Conservation (phyloP, 2,329 filamentous ascomycete genomes). For the Emmonsia crescens region DNA sequence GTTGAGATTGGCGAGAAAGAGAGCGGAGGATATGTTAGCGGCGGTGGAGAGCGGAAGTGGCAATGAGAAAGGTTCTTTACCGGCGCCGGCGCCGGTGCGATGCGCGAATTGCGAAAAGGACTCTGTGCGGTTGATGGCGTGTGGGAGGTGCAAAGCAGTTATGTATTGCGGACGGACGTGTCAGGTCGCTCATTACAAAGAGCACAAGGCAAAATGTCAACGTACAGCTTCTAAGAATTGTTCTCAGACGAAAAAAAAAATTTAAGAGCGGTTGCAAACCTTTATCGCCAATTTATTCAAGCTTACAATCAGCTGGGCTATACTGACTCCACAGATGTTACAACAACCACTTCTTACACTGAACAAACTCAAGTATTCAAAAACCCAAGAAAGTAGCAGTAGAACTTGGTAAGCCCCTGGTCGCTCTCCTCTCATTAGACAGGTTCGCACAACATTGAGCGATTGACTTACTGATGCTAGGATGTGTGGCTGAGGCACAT, state of each 20-base stretch:
- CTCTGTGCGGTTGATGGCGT: conserved; percentile 21
- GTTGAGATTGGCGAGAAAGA: conserved; percentile 23
- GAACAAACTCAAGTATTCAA: too few relatives aligned
- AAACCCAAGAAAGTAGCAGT: too few relatives aligned
- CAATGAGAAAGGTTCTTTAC: conserved; percentile 10
- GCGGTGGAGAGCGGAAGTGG: conserved; percentile 14
- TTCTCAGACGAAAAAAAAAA: conserved; percentile 11
- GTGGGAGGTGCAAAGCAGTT: conserved; percentile 24
- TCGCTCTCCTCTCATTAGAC: too few relatives aligned
- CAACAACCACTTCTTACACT: too few relatives aligned
- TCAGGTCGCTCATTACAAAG: conserved; percentile 24
- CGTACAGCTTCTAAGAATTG: conserved; percentile 14
- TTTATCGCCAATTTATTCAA: too few relatives aligned
- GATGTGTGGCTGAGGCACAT: too few relatives aligned
- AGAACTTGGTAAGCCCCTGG: too few relatives aligned
- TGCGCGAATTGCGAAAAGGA: conserved; percentile 22
- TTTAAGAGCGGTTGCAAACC: too few relatives aligned
- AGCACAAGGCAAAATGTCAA: conserved; percentile 22
- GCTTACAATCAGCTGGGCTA: conserved; percentile 1
- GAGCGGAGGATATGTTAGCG: conserved; percentile 22
- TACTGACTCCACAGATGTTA: too few relatives aligned
- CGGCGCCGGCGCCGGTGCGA: conserved; percentile 12
- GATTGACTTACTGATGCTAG: too few relatives aligned
- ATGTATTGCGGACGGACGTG: conserved; percentile 23
- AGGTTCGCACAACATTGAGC: too few relatives aligned